These are phyloP conservation scores for Pisolithus marmoratus DNA, from an alignment of 768 basidiomycete genomes.

Conservation along the genomic window DNA sequence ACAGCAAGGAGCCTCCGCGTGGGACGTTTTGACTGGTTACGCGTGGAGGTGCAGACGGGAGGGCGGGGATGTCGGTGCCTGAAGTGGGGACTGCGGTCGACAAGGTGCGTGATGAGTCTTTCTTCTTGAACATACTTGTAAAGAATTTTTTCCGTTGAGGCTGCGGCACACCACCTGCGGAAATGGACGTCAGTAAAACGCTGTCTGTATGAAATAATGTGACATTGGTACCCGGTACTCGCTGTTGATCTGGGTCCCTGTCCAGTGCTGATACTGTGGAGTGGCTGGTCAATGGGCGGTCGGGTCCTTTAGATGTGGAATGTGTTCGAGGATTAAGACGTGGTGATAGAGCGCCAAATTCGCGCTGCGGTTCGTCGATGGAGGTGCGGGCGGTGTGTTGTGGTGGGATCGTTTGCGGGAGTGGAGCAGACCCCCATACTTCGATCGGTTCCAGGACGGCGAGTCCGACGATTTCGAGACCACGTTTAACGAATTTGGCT, in stretches of 20 bases:
- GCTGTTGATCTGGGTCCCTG: background rate
- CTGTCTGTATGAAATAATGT: slow-evolving; percentile 10
- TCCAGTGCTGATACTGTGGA: background rate
- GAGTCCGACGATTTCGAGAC: slow-evolving; percentile 73
- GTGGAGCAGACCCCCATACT: slow-evolving; percentile 40
- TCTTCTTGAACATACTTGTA: slow-evolving; percentile 66
- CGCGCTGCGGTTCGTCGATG: slow-evolving; percentile 4
- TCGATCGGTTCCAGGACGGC: slow-evolving; percentile 79
- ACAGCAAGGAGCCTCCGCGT: too few species aligned
- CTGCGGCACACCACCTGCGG: background rate
- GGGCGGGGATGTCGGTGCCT: slow-evolving; percentile 14
- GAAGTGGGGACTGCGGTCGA: slow-evolving; percentile 22
- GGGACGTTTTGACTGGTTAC: too few species aligned
- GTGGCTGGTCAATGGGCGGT: slow-evolving; percentile 3
- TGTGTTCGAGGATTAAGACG: background rate
- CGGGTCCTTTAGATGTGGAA: slow-evolving; percentile 6
- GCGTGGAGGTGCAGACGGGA: background rate
- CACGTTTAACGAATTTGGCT: slow-evolving; percentile 67
- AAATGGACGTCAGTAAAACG: slow-evolving; percentile 6
- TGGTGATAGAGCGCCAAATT: slow-evolving; percentile 13
- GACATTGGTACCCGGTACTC: slow-evolving; percentile 13
- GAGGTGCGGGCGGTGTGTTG: slow-evolving; percentile 8
- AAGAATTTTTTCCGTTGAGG: slow-evolving; percentile 50
- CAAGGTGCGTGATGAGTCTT: slow-evolving; percentile 19
- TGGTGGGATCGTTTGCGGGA: slow-evolving; percentile 6